phyloP scores from a whole-genome alignment of 495 filamentous ascomycete genomes.

The Hypoxylon intermedium region DNA sequence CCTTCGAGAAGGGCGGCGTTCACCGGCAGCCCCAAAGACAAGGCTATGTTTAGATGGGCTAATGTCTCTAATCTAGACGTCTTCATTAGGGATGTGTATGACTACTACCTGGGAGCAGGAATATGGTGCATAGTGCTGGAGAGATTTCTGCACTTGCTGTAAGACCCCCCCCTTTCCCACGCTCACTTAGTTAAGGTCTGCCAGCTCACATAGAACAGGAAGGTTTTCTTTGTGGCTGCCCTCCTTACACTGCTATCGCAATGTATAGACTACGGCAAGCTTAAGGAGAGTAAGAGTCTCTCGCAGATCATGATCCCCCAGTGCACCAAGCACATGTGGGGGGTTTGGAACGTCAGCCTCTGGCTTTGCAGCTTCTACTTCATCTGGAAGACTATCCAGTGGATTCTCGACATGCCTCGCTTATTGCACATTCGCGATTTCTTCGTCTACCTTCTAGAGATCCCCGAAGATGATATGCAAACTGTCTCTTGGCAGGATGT shows the following conservation, averaged over 20 bases:
- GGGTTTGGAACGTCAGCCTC: conserved; percentile 74
- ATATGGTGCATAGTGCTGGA: conserved; percentile 87
- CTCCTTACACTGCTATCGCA: conserved; percentile 86
- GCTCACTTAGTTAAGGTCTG: not conserved
- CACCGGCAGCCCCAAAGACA: conserved; percentile 72
- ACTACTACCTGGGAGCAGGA: conserved; percentile 84
- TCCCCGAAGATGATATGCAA: conserved; percentile 92
- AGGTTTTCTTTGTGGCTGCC: conserved; percentile 77
- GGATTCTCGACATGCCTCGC: conserved; percentile 74
- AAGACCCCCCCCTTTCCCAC: conserved; percentile 42
- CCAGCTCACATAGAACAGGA: conserved; percentile 43
- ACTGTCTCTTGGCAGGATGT: conserved; percentile 96
- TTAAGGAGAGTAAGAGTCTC: conserved; percentile 76
- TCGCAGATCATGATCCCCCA: conserved; percentile 79
- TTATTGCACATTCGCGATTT: conserved; percentile 86
- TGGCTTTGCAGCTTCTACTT: conserved; percentile 92
- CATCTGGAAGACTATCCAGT: conserved; percentile 78
- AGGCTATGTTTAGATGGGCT: conserved; percentile 94
- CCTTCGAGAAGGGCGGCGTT: conserved; percentile 45
- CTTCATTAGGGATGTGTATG: conserved; percentile 89
- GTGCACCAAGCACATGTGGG: conserved; percentile 88
- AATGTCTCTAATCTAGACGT: conserved; percentile 91
- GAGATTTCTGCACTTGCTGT: conserved; percentile 76
- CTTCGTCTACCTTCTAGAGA: conserved; percentile 81
- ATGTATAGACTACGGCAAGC: conserved; percentile 81